Evolutionary conservation across 768 basidiomycete species (phyloP), one percentile per base, ranked within the genome.

Genomic region (Polyporus arcularius): DNA sequence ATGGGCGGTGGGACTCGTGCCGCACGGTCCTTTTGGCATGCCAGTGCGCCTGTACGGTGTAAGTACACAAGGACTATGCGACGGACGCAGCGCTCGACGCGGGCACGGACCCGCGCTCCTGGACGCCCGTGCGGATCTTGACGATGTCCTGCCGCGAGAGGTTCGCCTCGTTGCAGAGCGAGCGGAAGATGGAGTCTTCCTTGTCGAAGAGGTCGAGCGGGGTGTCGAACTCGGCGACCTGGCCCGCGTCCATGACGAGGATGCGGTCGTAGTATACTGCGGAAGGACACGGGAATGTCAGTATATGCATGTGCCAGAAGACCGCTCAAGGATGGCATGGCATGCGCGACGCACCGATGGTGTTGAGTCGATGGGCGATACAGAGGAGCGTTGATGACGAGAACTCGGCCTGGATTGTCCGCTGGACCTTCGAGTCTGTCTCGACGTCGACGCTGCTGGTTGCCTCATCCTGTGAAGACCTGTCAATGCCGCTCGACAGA

Each of bases 371-470:
- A 73, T 92, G 89, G 0, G 89, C 89, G 60, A 92, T 86, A 81
- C 65, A 70, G 53, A 94, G 70, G 48, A 94, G 73, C 32, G 94
- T 78, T 8, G 87, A 89, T 32, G 85, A 79, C 4, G 79, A 83
- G 70, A 96, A 96, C 67, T 96, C 92, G 63, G 88, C 86, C 11
- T 93, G 80, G 46, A 97, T 95, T 0, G 93, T 89, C 35, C 83
- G 77, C 71, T 96, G 94, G 52, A 96, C 94, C 74, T 94, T 94
- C 4, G 89, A 83, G 67, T 96, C 94, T 46, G 94, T 94, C 30
- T 85, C 87, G 67, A 94, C 89, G 70, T 92, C 90, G 54, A 93
- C 91, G 67, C 87, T 91, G 61, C 89, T 91, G 4, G 90, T 93
- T 6, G 92, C 92, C 73, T 87, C 87, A 64, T 87, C 86, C 84